Percentiles rank a stretch among this genome's conserved stretches.
Conservation (phyloP, 441 rosid genomes). For the Kokia cookei region DNA sequence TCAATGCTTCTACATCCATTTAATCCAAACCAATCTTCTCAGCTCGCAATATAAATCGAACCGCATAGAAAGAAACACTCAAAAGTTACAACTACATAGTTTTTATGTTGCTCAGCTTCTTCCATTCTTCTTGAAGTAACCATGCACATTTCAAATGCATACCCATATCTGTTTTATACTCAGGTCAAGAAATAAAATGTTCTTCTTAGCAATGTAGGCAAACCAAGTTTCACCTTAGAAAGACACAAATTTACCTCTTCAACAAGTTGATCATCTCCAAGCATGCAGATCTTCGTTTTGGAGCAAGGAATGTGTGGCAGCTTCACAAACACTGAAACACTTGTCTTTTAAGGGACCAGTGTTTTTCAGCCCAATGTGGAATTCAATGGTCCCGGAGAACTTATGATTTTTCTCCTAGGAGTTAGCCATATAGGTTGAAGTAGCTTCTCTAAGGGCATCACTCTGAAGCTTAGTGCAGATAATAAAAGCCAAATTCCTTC, state of each 20-base stretch:
- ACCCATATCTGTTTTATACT: too few relatives aligned
- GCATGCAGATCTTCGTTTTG: slow-evolving; percentile 95
- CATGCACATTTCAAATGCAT: too few relatives aligned
- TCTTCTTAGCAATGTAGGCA: background rate
- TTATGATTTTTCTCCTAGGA: slow-evolving; percentile 64
- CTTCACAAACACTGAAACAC: slow-evolving; percentile 92
- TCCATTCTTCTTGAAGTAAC: too few relatives aligned
- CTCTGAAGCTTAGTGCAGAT: slow-evolving; percentile 80
- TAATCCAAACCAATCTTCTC: background rate
- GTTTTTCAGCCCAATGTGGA: slow-evolving; percentile 93
- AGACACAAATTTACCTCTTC: slow-evolving; percentile 54
- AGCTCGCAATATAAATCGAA: background rate
- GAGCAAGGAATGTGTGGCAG: slow-evolving; percentile 90
- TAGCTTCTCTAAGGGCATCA: slow-evolving; percentile 80
- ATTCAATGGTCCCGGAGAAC: slow-evolving; percentile 82
- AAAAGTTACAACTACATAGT: too few relatives aligned
- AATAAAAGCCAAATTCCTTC: background rate
- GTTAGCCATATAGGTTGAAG: slow-evolving; percentile 39
- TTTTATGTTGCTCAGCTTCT: too few relatives aligned
- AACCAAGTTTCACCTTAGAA: background rate
- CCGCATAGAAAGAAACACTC: background rate
- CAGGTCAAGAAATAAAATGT: background rate
- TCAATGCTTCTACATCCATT: background rate
- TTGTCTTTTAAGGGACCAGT: slow-evolving; percentile 95
- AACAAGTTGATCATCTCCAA: slow-evolving; percentile 94